phyloP scores from a whole-genome alignment of 2,329 filamentous ascomycete species.

The Colletotrichum acutatum region DNA sequence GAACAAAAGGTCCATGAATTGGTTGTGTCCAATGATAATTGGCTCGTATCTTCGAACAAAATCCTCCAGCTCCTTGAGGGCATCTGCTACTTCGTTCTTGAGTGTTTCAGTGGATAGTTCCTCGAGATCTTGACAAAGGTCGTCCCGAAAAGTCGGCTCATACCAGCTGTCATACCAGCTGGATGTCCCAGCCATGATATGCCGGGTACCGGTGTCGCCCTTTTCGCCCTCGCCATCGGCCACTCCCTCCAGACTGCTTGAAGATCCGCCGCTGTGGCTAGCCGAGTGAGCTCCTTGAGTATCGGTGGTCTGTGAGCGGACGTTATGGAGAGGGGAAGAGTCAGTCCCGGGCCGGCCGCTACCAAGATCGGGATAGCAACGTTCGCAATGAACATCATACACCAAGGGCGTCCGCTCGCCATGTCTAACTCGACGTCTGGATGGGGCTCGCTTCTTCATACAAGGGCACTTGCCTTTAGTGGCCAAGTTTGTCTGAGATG shows the following conservation, averaged over 20 bases:
- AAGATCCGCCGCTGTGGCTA: not conserved
- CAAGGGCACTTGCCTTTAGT: fast-evolving
- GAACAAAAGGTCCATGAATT: conserved; percentile 73
- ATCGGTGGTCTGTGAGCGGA: not conserved
- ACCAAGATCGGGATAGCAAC: not conserved
- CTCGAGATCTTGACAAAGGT: not conserved
- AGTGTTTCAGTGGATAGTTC: not conserved
- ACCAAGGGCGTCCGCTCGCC: not conserved
- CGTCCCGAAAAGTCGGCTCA: not conserved
- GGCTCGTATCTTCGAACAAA: conserved; percentile 42
- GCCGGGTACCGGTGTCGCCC: not conserved
- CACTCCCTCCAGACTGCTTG: not conserved
- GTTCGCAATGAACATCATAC: not conserved
- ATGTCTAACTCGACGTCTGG: not conserved
- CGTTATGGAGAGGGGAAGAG: no score
- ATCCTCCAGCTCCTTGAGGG: conserved; percentile 34
- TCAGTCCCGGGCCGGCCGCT: not conserved
- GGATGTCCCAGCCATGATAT: not conserved
- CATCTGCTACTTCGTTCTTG: not conserved
- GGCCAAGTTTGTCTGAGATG: not conserved
- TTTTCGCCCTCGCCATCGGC: no score
- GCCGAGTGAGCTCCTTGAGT: not conserved
- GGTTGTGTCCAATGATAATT: conserved; percentile 72
- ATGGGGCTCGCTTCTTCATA: not conserved
- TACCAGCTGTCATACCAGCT: not conserved